A percentile compares a stretch with the other conserved stretches of the same genome.
Evolutionary conservation across 768 basidiomycete genomes (phyloP).

Genomic region (Trametes cinnabarina): DNA sequence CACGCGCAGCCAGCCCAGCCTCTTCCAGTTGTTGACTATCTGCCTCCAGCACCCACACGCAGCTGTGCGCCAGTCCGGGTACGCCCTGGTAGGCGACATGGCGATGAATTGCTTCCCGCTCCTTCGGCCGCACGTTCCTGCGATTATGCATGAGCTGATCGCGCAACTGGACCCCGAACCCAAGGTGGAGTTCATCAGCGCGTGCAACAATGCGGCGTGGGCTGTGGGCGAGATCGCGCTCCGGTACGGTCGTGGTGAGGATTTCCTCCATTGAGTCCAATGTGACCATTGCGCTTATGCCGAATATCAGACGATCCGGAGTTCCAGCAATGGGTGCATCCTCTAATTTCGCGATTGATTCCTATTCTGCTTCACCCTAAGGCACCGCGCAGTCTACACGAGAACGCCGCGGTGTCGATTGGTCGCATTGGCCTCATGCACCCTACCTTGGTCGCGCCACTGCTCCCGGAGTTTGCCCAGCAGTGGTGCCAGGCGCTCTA

Average conservation of each 20-base stretch:
- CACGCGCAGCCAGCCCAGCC: constrained; percentile 63
- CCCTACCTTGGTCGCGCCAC: constrained; percentile 83
- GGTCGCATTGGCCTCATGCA: constrained; percentile 95
- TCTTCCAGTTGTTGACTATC: constrained; percentile 77
- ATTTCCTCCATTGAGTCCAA: background rate
- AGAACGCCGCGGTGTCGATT: constrained; percentile 98
- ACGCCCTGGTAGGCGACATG: constrained; percentile 97
- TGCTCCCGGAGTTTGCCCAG: constrained; percentile 86
- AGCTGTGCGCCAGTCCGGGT: constrained; percentile 92
- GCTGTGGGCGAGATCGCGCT: constrained; percentile 98
- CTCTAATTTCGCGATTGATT: constrained; percentile 83
- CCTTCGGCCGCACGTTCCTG: constrained; percentile 80
- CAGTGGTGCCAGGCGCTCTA: constrained; percentile 97
- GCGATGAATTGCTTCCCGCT: constrained; percentile 93
- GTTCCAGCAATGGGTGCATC: constrained; percentile 89
- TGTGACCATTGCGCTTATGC: background rate
- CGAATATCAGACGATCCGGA: constrained; percentile 63
- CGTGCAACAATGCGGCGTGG: constrained; percentile 99
- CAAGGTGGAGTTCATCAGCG: constrained; percentile 90
- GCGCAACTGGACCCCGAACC: constrained; percentile 91
- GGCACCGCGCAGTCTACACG: constrained; percentile 89
- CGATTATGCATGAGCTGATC: constrained; percentile 88
- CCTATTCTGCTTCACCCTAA: constrained; percentile 92
- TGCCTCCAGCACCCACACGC: constrained; percentile 97
- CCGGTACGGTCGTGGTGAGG: constrained; percentile 77